Evolutionary conservation across 176 grass and related monocot species (phyloP).

Genomic region (Aegilops speltoides): DNA sequence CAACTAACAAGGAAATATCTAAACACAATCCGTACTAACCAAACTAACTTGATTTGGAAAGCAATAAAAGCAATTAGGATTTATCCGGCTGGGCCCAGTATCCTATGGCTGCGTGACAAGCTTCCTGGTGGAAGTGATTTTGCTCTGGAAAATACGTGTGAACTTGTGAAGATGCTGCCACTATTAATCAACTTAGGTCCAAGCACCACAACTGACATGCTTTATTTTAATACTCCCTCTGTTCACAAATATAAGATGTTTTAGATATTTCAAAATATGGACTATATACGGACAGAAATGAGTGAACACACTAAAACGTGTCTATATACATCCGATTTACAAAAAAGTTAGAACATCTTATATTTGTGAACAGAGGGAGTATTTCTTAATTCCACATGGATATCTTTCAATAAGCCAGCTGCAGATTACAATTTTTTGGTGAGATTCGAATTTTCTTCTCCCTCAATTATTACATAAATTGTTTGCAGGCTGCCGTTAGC

Average conservation of each 20-base stretch:
- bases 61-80: background rate
- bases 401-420: constrained; percentile 26
- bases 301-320: too few relatives aligned
- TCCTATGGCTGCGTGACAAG: background rate
- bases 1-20: background rate
- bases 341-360: too few relatives aligned
- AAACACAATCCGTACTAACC: background rate
- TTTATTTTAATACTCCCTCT: background rate
- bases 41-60: background rate
- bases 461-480: constrained; percentile 33
- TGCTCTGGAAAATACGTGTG: background rate
- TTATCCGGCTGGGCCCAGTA: background rate
- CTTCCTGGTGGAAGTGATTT: background rate
- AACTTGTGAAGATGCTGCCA: constrained; percentile 19
- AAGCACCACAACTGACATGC: constrained; percentile 15
- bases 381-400: constrained; percentile 9
- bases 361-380: background rate
- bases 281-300: too few relatives aligned
- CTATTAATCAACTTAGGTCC: background rate
- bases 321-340: too few relatives aligned
- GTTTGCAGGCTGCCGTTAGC: constrained; percentile 81
- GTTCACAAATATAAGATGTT: too few relatives aligned
- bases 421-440: background rate
- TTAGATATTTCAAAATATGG: too few relatives aligned
- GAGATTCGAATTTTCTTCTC: constrained; percentile 18